Evolutionary conservation across 2,329 filamentous ascomycete genomes (phyloP).

Genomic region (Penicillium sp.): DNA sequence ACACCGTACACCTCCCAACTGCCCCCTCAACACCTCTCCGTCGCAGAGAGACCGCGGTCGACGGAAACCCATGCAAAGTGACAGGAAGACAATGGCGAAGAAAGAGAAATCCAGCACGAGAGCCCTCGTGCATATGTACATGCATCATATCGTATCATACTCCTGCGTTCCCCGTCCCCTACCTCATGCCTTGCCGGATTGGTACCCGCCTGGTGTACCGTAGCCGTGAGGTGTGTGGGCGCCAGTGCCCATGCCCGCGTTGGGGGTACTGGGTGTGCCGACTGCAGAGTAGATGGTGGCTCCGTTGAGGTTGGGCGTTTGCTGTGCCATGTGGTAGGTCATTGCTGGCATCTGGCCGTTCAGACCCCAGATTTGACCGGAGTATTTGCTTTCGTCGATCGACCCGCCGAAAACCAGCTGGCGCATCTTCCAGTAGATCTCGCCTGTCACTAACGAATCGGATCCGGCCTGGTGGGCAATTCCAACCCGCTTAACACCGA

Average conservation of each 20-base stretch:
- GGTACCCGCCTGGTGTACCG: slow-evolving; percentile 74
- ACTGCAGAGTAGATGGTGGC: slow-evolving; percentile 48
- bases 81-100: slow-evolving; percentile 27
- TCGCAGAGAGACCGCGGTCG: slow-evolving; percentile 21
- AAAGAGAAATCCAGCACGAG: slow-evolving; percentile 26
- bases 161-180: slow-evolving; percentile 6
- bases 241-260: slow-evolving; percentile 53
- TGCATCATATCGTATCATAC: slow-evolving; percentile 35
- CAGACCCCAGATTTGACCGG: slow-evolving; percentile 90
- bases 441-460: slow-evolving; percentile 88
- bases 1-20: slow-evolving; percentile 33
- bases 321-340: slow-evolving; percentile 45
- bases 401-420: slow-evolving; percentile 82
- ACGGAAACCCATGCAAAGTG: slow-evolving; percentile 24
- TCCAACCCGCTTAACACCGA: slow-evolving; percentile 86
- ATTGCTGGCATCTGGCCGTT: slow-evolving; percentile 66
- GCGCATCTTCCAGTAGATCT: slow-evolving; percentile 91
- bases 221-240: slow-evolving; percentile 48
- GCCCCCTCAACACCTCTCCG: slow-evolving; percentile 28
- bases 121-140: slow-evolving; percentile 36
- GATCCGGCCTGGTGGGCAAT: slow-evolving; percentile 89
- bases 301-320: slow-evolving; percentile 57
- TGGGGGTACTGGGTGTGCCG: slow-evolving; percentile 67
- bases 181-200: slow-evolving; percentile 32
- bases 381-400: slow-evolving; percentile 73